phyloP scores from a whole-genome alignment of 495 filamentous ascomycete species.

The Talaromyces proteolyticus region DNA sequence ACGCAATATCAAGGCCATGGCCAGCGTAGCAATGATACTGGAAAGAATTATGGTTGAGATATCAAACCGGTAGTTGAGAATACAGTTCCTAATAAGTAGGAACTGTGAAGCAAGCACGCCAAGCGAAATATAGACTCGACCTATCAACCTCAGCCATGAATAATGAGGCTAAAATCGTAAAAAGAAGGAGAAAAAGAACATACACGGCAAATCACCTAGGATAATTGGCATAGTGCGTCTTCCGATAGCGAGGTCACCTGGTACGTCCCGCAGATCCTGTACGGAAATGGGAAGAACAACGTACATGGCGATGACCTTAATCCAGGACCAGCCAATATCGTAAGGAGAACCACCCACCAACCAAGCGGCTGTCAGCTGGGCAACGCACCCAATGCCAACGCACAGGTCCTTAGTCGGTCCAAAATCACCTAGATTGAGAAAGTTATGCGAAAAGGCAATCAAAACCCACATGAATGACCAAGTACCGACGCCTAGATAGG shows the following conservation, averaged over 20 bases:
- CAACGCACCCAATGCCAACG: constrained; percentile 1
- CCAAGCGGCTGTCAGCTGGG: constrained; percentile 5
- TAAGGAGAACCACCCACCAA: constrained; percentile 4
- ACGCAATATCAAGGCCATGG: constrained; percentile 1
- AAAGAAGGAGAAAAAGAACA: not conserved
- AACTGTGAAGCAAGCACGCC: constrained; percentile 4
- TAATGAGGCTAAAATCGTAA: not conserved
- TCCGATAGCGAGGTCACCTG: constrained; percentile 5
- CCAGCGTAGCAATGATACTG: not conserved
- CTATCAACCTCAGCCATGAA: not conserved
- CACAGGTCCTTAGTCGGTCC: constrained; percentile 7
- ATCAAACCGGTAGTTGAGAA: constrained; percentile 4
- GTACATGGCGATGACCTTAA: constrained; percentile 6
- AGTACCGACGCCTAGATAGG: constrained; percentile 1
- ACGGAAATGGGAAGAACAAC: constrained; percentile 2
- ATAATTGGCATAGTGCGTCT: constrained; percentile 5
- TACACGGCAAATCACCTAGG: constrained; percentile 5
- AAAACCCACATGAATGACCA: constrained; percentile 6
- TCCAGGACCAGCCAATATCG: constrained; percentile 7
- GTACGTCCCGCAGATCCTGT: constrained; percentile 4
- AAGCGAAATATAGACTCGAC: constrained; percentile 5
- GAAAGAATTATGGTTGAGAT: constrained; percentile 3
- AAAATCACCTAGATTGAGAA: constrained; percentile 4
- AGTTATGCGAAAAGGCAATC: constrained; percentile 4
- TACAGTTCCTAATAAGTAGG: constrained; percentile 4